A percentile compares a stretch with the other conserved stretches of the same genome.
Evolutionary conservation across 805 yeast genomes (phyloP).

Genomic region (Saccharomycopsis olivae): DNA sequence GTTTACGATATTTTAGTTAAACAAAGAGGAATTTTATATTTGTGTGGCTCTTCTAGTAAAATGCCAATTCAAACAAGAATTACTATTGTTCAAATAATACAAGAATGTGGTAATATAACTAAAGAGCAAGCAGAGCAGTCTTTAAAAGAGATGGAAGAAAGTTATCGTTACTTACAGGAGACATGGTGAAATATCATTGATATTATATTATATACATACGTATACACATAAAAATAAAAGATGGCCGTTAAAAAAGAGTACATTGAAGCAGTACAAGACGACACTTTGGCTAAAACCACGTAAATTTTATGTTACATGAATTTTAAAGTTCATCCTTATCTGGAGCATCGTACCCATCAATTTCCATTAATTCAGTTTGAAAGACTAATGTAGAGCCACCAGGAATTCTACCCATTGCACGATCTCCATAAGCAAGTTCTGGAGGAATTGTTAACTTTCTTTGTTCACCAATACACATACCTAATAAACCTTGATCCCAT

Average conservation of each 20-base stretch:
- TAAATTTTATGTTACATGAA: no score
- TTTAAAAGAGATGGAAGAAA: conserved; percentile 50
- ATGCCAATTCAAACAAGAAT: conserved; percentile 87
- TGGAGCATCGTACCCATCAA: conserved; percentile 20
- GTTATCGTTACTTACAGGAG: conserved; percentile 69
- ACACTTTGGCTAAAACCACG: no score
- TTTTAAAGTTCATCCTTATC: not conserved
- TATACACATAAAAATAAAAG: not conserved
- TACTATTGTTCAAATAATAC: conserved; percentile 59
- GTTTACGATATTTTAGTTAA: conserved; percentile 42
- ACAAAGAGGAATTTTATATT: conserved; percentile 50
- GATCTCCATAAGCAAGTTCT: conserved; percentile 61
- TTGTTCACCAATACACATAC: conserved; percentile 82
- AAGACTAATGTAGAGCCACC: conserved; percentile 65
- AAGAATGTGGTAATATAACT: conserved; percentile 32
- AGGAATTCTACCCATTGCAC: conserved; percentile 70
- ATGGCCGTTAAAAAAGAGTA: not conserved
- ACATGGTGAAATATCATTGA: conserved; percentile 52
- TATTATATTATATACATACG: not conserved
- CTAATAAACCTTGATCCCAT: conserved; percentile 71
- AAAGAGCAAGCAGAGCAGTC: conserved; percentile 38
- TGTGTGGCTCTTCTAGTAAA: conserved; percentile 90
- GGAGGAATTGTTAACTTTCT: conserved; percentile 75
- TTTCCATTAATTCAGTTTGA: conserved; percentile 52
- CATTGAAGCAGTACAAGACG: no score